Conservation (phyloP, 2,329 filamentous ascomycete genomes). For the Pseudonectria buxi region DNA sequence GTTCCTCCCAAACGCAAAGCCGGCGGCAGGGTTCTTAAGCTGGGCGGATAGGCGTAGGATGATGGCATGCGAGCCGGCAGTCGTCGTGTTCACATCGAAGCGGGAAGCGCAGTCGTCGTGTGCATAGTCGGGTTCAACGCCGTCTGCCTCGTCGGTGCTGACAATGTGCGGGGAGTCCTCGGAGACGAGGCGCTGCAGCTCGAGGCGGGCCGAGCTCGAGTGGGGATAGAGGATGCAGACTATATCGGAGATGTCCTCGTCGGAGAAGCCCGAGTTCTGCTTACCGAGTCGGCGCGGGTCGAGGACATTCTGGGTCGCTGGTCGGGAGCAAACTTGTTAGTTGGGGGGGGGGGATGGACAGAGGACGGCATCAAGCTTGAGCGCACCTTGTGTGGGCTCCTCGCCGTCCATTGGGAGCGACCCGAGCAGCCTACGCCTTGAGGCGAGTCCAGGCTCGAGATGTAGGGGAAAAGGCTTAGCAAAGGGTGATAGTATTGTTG, state of each 20-base stretch:
- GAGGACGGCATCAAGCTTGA: constrained; percentile 1
- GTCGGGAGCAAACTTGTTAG: constrained; percentile 9
- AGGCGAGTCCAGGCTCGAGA: constrained; percentile 13
- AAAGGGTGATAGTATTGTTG: constrained; percentile 3
- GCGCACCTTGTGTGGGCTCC: constrained; percentile 37
- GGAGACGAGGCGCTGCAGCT: constrained; percentile 50
- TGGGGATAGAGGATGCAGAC: constrained; percentile 81
- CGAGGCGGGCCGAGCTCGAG: constrained; percentile 63
- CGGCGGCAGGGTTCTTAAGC: constrained; percentile 60
- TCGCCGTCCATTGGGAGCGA: constrained; percentile 37
- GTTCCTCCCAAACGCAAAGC: constrained; percentile 86
- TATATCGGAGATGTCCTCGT: constrained; percentile 80
- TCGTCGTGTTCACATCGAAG: constrained; percentile 39
- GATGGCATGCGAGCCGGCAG: constrained; percentile 58
- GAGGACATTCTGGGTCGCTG: constrained; percentile 70
- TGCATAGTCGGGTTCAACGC: constrained; percentile 45
- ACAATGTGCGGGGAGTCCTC: constrained; percentile 44
- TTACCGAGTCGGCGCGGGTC: constrained; percentile 74
- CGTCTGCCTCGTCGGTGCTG: constrained; percentile 41
- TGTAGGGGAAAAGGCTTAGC: constrained; percentile 7
- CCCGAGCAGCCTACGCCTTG: constrained; percentile 22
- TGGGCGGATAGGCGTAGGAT: constrained; percentile 72
- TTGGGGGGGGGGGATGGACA: constrained; percentile 1
- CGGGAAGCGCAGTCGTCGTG: constrained; percentile 43
- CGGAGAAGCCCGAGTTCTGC: constrained; percentile 75